Base-by-base conservation (phyloP, 2,329 filamentous ascomycete genomes). In the Aspergillus cejpii region DNA sequence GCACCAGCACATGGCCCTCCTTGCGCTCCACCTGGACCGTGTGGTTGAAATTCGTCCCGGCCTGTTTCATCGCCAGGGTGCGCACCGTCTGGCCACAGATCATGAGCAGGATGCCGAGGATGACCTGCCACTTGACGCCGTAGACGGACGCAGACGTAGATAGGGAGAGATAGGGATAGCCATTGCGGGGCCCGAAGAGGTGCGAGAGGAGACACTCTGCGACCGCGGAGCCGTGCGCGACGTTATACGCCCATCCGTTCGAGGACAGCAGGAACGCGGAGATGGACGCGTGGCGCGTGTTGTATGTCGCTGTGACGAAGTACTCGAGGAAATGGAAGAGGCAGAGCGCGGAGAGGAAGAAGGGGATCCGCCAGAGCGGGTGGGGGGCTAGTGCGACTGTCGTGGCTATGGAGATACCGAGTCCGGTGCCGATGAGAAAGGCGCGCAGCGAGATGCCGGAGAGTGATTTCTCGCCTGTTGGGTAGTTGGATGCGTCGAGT, bases 281-380 rank as follows among this genome's bases (percentile, higher is more conserved):
- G 15, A 90, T 74, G 19, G 76, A 78, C 15, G 87, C 87, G 41
- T 81, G 75, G 12, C 77, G 75, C 0, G 87, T 87, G 67, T 97
- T 97, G 70, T 85, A 87, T 44, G 76, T 74, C 6, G 91, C 90
- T 0, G 91, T 96, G 24, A 83, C 87, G 76, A 83, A 94, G 74
- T 90, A 98, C 69, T 98, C 92, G 66, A 97, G 82, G 69, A 95
- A 97, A 74, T 98, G 92, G 71, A 97, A 97, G 23, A 84, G 57
- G 20, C 83, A 78, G 38, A 97, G 81, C 11, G 81, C 73, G 28
- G 65, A 52, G 47, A 75, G 53, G 61, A 74, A 74, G 56, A 78
- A 74, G 6, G 75, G 73, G 1, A 79, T 63, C 17, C 80, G 73
- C 80, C 80, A 85, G 43, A 79, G 61, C 3, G 69, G 65, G 31